These are phyloP conservation scores for Xerocomus brunneocitrinus DNA, from an alignment of 768 basidiomycete genomes.

Conservation along the genomic window DNA sequence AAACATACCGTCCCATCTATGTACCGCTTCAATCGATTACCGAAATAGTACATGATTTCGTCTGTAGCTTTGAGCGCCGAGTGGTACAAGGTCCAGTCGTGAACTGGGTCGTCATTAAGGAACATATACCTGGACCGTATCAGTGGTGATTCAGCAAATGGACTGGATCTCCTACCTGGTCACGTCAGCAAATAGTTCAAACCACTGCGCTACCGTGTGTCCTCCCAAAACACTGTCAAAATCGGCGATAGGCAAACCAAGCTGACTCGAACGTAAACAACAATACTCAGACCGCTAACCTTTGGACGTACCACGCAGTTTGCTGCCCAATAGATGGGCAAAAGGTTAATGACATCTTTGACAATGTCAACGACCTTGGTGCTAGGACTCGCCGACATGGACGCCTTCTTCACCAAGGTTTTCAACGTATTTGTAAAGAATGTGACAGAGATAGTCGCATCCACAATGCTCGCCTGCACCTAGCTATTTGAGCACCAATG, in stretches of 20 bases:
- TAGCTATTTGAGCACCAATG: not conserved
- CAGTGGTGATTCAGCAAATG: not conserved
- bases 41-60: slow-evolving; percentile 23
- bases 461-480: slow-evolving; percentile 12
- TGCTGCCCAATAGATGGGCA: slow-evolving; percentile 60
- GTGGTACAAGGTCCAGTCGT: slow-evolving; percentile 32
- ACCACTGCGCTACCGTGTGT: slow-evolving; percentile 39
- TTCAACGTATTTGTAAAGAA: slow-evolving; percentile 11
- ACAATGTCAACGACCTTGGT: slow-evolving; percentile 52
- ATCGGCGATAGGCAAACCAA: slow-evolving; percentile 33
- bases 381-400: not conserved
- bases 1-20: slow-evolving; percentile 20
- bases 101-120: slow-evolving; percentile 27
- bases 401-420: slow-evolving; percentile 11
- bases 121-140: slow-evolving; percentile 33
- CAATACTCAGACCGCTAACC: not conserved
- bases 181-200: slow-evolving; percentile 47
- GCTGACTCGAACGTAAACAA: not conserved
- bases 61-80: slow-evolving; percentile 25
- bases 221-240: slow-evolving; percentile 37
- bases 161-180: slow-evolving; percentile 22
- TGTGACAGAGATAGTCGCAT: slow-evolving; percentile 8
- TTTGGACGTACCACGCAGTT: slow-evolving; percentile 46
- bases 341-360: slow-evolving; percentile 58
- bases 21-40: slow-evolving; percentile 17